Conservation (phyloP, 371 early-diverging fungal genomes). For the Caulochytrium protostelioides region DNA sequence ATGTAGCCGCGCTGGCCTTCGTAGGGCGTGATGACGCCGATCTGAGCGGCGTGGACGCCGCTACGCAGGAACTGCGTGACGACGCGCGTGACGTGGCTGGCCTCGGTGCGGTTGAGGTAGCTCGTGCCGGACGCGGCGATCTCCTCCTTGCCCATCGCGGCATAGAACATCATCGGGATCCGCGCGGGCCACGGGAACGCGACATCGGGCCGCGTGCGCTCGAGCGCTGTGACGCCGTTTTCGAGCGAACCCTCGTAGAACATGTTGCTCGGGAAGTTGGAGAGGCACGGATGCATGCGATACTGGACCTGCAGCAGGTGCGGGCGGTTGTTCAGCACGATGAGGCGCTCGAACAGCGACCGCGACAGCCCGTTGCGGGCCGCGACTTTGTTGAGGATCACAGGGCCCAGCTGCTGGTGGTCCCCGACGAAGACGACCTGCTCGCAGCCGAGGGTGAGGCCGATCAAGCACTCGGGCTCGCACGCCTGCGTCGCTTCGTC, state of each 20-base stretch:
- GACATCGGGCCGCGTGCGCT: constrained; percentile 61
- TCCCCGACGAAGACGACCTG: constrained; percentile 96
- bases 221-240: constrained; percentile 79
- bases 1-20: constrained; percentile 94
- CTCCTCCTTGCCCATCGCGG: constrained; percentile 85
- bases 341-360: constrained; percentile 90
- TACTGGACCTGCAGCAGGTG: constrained; percentile 93
- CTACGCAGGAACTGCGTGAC: constrained; percentile 80
- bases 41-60: constrained; percentile 69
- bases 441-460: constrained; percentile 78
- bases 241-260: constrained; percentile 95
- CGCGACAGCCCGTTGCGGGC: constrained; percentile 82
- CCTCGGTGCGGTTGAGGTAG: constrained; percentile 73
- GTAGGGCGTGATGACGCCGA: constrained; percentile 98
- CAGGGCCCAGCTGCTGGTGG: constrained; percentile 97
- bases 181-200: constrained; percentile 93
- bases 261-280: constrained; percentile 94
- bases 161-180: constrained; percentile 87
- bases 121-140: constrained; percentile 88
- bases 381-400: constrained; percentile 91
- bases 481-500: constrained; percentile 97
- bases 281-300: constrained; percentile 95
- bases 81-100: constrained; percentile 51
- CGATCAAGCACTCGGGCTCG: constrained; percentile 95
- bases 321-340: constrained; percentile 75